Percentiles rank a stretch among this genome's conserved stretches.
These are phyloP conservation scores for Corymbia maculata DNA, from an alignment of 345 rosid genomes.

Conservation along the genomic window DNA sequence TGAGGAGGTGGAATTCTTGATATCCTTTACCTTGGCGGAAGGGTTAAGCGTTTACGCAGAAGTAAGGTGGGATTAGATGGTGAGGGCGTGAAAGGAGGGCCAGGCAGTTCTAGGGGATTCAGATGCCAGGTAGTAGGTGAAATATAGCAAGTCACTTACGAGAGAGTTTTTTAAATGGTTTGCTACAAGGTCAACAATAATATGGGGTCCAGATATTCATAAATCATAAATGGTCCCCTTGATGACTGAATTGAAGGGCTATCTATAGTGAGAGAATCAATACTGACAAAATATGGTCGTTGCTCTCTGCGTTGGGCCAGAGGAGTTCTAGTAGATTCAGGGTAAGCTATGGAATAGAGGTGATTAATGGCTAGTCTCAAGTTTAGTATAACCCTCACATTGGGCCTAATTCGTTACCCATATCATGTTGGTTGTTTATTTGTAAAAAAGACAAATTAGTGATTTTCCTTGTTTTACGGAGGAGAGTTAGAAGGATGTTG, in stretches of 20 bases:
- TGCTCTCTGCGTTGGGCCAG: background rate
- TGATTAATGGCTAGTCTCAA: background rate
- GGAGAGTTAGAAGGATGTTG: background rate
- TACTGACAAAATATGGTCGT: background rate
- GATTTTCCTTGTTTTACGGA: no score
- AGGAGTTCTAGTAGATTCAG: background rate
- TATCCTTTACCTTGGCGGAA: background rate
- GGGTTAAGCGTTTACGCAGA: background rate
- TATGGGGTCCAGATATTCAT: accelerated
- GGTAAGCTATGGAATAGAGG: background rate
- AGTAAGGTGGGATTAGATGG: background rate
- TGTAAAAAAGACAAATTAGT: background rate
- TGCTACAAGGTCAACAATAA: accelerated
- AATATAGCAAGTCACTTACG: background rate
- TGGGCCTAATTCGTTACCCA: background rate
- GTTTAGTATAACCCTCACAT: background rate
- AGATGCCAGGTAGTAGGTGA: accelerated
- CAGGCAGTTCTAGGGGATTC: background rate
- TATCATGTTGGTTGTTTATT: background rate
- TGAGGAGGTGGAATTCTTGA: background rate
- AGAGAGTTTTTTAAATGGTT: no score
- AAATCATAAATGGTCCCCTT: background rate
- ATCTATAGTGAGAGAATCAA: background rate
- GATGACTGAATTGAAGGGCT: background rate
- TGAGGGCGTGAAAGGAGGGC: background rate